Conservation (phyloP, 2,329 filamentous ascomycete genomes). For the Pseudogymnoascus sp. region DNA sequence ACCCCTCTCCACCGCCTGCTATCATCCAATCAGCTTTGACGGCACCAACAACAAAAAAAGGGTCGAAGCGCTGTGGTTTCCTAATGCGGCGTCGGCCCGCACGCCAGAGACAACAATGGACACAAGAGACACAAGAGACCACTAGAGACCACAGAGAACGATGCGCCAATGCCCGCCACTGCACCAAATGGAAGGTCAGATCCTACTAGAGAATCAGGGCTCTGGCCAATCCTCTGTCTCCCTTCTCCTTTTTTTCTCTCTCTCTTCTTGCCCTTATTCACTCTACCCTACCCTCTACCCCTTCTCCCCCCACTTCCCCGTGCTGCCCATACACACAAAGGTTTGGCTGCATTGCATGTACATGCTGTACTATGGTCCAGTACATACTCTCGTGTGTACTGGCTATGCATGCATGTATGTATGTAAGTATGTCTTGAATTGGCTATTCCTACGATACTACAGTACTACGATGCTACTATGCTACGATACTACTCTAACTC, state of each 20-base stretch:
- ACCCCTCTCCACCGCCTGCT: neutral
- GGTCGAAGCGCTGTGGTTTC: neutral
- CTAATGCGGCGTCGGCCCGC: neutral
- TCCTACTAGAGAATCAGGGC: neutral
- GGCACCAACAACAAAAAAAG: neutral
- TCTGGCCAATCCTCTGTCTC: neutral
- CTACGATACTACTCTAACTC: neutral
- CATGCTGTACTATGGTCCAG: neutral
- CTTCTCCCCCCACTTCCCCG: neutral
- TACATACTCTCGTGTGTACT: neutral
- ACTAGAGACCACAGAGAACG: no score
- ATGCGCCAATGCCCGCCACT: neutral
- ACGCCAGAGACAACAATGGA: neutral
- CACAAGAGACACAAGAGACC: neutral
- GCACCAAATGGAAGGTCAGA: neutral
- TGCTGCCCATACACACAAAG: neutral
- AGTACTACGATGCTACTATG: neutral
- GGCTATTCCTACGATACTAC: neutral
- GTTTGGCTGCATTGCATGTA: neutral
- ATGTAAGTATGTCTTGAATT: neutral
- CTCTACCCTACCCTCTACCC: no score
- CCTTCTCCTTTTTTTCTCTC: neutral
- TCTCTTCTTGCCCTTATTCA: neutral
- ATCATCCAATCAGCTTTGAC: neutral
- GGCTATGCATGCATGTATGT: neutral